phyloP scores from a whole-genome alignment of 345 rosid species.

The Aethionema arabicum region DNA sequence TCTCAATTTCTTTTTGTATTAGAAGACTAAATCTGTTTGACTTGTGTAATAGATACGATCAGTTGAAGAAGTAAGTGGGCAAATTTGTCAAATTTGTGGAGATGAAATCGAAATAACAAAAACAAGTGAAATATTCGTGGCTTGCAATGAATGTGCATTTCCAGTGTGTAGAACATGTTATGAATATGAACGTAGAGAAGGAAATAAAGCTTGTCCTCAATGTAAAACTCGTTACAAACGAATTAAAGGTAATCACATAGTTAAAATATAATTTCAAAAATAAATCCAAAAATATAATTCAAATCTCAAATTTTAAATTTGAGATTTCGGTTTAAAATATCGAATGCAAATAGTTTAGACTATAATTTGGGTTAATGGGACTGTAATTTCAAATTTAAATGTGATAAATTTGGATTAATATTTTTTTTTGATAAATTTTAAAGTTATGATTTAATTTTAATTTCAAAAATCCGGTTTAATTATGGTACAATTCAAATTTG shows the following conservation, averaged over 20 bases:
- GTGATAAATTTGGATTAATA: too few species aligned
- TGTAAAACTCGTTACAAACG: constrained; percentile 93
- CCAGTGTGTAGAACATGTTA: constrained; percentile 97
- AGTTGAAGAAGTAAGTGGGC: constrained; percentile 83
- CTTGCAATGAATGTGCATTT: constrained; percentile 97
- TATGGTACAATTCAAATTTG: too few species aligned
- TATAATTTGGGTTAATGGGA: too few species aligned
- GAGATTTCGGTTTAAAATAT: too few species aligned
- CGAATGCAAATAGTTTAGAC: too few species aligned
- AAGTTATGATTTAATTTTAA: too few species aligned
- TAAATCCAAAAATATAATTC: too few species aligned
- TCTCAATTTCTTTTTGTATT: not conserved
- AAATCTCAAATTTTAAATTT: too few species aligned
- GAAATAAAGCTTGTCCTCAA: constrained; percentile 95
- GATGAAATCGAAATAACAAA: constrained; percentile 80
- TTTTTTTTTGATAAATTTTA: too few species aligned
- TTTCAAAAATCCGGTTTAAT: too few species aligned
- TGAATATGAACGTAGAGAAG: constrained; percentile 94
- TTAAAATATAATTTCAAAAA: too few species aligned
- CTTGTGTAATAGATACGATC: constrained; percentile 66
- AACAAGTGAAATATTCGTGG: constrained; percentile 78
- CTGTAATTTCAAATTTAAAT: too few species aligned
- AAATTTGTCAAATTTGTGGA: constrained; percentile 85
- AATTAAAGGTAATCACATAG: constrained; percentile 73
- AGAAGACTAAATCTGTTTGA: constrained; percentile 23